Evolutionary conservation across 139 green algal species (phyloP).

Genomic region (Protoeuglena noctilucae): DNA sequence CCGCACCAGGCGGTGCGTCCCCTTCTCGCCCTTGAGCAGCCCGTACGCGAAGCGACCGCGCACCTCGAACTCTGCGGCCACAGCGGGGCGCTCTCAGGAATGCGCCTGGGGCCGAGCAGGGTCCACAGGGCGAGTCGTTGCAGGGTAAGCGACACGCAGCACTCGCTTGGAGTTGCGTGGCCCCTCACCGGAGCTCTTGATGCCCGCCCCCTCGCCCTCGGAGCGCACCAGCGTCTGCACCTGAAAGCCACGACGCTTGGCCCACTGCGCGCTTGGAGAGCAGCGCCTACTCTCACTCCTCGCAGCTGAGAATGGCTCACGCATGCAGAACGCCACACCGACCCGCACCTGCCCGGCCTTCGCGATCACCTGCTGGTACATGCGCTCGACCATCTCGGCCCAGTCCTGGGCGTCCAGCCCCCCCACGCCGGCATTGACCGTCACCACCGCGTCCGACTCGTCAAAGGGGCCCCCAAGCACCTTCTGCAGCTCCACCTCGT

Average conservation of each 20-base stretch:
- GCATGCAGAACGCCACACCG: not conserved
- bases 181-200: conserved; percentile 39
- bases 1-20: conserved; percentile 86
- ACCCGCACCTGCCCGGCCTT: not conserved
- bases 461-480: conserved; percentile 56
- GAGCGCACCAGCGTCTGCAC: conserved; percentile 17
- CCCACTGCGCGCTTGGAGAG: conserved; percentile 67
- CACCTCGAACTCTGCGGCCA: conserved; percentile 64
- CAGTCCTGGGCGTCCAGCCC: conserved; percentile 84
- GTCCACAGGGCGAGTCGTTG: no score
- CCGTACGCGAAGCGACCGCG: conserved; percentile 54
- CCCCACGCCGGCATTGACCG: conserved; percentile 48
- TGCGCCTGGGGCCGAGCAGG: no score
- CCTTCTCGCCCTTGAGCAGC: conserved; percentile 65
- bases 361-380: no score
- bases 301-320: not conserved
- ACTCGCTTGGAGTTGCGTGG: not conserved
- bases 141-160: no score
- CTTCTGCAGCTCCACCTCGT: conserved; percentile 27
- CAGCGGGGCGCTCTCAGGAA: no score
- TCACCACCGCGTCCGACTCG: conserved; percentile 16
- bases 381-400: conserved; percentile 82
- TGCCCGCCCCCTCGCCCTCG: conserved; percentile 63
- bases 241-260: conserved; percentile 28
- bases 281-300: not conserved